Evolutionary conservation across 805 yeast species (phyloP).

Genomic region (Dipodascus albidus): DNA sequence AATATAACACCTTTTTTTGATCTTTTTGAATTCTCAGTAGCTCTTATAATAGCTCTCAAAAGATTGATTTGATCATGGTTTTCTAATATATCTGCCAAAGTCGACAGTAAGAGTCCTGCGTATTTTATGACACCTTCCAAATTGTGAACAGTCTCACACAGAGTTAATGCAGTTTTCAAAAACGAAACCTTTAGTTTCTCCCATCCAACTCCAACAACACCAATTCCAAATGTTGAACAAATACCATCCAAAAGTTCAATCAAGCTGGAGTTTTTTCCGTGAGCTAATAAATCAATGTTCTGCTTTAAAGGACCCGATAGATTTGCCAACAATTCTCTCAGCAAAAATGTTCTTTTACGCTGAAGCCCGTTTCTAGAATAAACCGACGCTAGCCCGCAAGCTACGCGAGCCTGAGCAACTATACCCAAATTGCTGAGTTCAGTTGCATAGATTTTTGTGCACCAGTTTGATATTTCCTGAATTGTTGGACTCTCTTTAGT

Average conservation of each 20-base stretch:
- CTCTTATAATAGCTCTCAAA: slow-evolving; percentile 25
- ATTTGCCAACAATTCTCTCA: slow-evolving; percentile 51
- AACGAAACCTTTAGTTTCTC: slow-evolving; percentile 43
- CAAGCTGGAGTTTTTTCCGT: slow-evolving; percentile 24
- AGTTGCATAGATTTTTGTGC: slow-evolving; percentile 36
- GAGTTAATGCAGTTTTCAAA: slow-evolving; percentile 37
- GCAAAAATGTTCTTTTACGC: slow-evolving; percentile 59
- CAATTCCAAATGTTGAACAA: slow-evolving; percentile 40
- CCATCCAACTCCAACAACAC: slow-evolving; percentile 37
- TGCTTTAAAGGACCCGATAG: slow-evolving; percentile 14
- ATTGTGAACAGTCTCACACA: slow-evolving; percentile 44
- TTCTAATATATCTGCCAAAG: slow-evolving; percentile 43
- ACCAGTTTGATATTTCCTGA: slow-evolving; percentile 36
- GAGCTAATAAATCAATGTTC: not conserved
- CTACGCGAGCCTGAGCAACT: slow-evolving; percentile 47
- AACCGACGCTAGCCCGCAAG: slow-evolving; percentile 52
- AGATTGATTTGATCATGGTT: slow-evolving; percentile 45
- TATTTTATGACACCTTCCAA: slow-evolving; percentile 32
- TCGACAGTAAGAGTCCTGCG: slow-evolving; percentile 43
- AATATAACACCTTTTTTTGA: slow-evolving; percentile 8
- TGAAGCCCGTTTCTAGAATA: slow-evolving; percentile 48
- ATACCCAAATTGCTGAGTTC: slow-evolving; percentile 36
- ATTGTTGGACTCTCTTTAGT: slow-evolving; percentile 18
- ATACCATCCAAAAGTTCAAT: slow-evolving; percentile 37
- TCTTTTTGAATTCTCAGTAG: slow-evolving; percentile 11